Evolutionary conservation across 179 eudicot genomes (phyloP), one percentile per base, ranked within the genome.

Genomic region (Actinidia polygama): DNA sequence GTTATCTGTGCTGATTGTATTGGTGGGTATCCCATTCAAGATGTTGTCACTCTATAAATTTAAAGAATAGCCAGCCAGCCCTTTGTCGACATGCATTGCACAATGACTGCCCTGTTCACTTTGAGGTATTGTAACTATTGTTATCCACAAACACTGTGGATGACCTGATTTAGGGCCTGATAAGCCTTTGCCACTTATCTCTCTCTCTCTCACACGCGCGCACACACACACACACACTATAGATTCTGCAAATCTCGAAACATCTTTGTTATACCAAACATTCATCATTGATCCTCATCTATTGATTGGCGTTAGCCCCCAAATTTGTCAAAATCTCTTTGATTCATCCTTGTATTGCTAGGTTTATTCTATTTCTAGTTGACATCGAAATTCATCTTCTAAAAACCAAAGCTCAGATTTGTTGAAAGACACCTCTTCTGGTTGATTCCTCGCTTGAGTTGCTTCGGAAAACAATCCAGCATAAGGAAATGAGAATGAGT

Each of bases 401-500:
- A 64, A 30, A 63, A 63, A 11, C 62, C 62, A 1, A 11, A 44
- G 44, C 57, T 78, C 40, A 7, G 2, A 24, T 10, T 87, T 89
- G 92, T 86, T 86, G 63, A 82, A 83, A 47, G 84, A 83, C 23
- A 62, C 8, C 66, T 81, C 84, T 12, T 78, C 79, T 11, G 26
- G 53, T 49, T 68, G 69, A 71, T 18, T 46, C 71, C 30, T 61
- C 15, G 8, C 76, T 47, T 16, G 64, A 14, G 62, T 24, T 24
- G 6, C 62, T 73, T 51, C 81, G 10, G 74, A 68, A 76, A 76
- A 50, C 64, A 23, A 44, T 21, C 64, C 83, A 46, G 19, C 15
- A 49, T 86, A 86, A 73, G 80, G 81, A 19, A 87, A 87, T 71
- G 93, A 91, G 81, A 91, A 89, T n/a, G 87, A 77, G 7, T 84